Base-by-base conservation (phyloP, 2,329 filamentous ascomycete genomes). In the Penicillium digitatum region DNA sequence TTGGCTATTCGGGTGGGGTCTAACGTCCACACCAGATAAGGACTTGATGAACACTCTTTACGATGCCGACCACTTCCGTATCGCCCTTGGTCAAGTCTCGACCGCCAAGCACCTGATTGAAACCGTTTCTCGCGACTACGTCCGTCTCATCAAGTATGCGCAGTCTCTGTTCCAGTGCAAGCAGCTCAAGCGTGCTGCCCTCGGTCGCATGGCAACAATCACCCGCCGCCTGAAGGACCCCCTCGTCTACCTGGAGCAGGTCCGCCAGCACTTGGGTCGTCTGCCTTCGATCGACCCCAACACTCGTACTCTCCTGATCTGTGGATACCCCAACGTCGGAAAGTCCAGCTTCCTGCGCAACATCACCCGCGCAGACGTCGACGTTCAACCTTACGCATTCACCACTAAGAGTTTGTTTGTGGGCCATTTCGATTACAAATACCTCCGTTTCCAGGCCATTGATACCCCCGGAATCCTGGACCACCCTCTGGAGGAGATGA, bases 131-230 rank as follows among this genome's bases (percentile, higher is more conserved):
- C 85, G 94, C 71, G 94, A 99, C 75, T 99, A 99, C 71, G 91
- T 99, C 60, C 90, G 94, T 63, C 84, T 99, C 43, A 84, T 95
- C 74, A 95, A 96, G 82, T 97, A 99, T 78, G 92, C 90, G 52
- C 92, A 96, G 80, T 95, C 87, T 69, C 83, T 99, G 62, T 99
- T 93, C 81, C 94, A 99, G 79, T 97, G 93, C 84, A 99, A 99
- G 79, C 92, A 97, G 80, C 85, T 99, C 69, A 99, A 99, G 85
- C 84, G 89, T 62, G 94, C 95, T 48, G 95, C 89, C 9, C 84
- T 99, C 50, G 94, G 94, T 81, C 91, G 94, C 72, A 97, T 99
- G 94, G 94, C 93, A 62, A 99, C 94, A 18, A 90, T 99, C 68
- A 90, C 90, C 78, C 94, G 91, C 80, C 86, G 92, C 61, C 80